Evolutionary conservation across 2,329 filamentous ascomycete species (phyloP), one percentile per base, ranked within the genome.

Genomic region (Scedosporium boydii): DNA sequence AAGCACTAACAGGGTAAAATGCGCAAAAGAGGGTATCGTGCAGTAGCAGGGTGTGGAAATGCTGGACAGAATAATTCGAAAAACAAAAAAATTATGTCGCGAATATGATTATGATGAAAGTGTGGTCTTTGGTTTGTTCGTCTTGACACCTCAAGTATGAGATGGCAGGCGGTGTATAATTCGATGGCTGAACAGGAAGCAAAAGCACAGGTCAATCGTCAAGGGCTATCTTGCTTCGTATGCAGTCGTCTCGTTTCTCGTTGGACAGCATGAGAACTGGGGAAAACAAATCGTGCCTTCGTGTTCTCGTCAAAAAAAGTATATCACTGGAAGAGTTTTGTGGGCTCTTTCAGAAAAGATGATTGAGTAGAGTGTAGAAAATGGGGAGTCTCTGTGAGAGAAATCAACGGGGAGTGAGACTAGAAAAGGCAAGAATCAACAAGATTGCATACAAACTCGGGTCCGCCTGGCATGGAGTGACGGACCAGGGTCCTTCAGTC

Each of bases 381-480:
- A 38, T 38, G 34, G 34, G 58, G 38, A 44, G 59, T 46, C 48
- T 53, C 44, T 60, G 18, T 53, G 16, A n/a, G 18, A 51, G n/a
- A 51, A 29, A 60, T 10, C 12, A 51, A 16, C 51, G 55, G 48
- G 59, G 59, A 61, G 59, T 61, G 59, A 56, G 59, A 61, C 46
- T 61, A 61, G 29, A 61, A 61, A 56, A 41, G 26, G 42, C 42
- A 60, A 27, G 27, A 21, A 51, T 51, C 59, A 60, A 60, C 59
- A 51, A 60, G 23, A 6, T 44, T 60, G 42, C 44, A 51, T 55
- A 21, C 56, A 41, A 58, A 16, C 56, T 18, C 59, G 21, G 51
- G 51, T 27, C 51, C 51, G 55, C 6, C 27, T 58, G 6, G 51
- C 23, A 56, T 58, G 26, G 26, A 27, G 16, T 27, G 27, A 18